A percentile compares a stretch with the other conserved stretches of the same genome.
These are phyloP conservation scores for Monosporascus sp. DNA, from an alignment of 2,329 filamentous ascomycete species.

Conservation along the genomic window DNA sequence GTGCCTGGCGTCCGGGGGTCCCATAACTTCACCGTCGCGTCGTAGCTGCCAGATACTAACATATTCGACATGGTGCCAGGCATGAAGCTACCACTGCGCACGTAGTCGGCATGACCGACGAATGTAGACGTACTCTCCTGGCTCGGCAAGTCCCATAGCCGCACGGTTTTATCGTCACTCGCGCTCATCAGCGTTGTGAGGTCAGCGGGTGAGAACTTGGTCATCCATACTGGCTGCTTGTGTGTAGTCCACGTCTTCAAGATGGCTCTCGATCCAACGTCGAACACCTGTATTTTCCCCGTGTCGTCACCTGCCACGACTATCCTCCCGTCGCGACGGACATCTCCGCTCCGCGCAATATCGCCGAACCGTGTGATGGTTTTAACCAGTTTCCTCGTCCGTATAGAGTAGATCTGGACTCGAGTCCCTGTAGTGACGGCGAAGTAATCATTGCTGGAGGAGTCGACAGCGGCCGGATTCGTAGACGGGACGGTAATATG, in stretches of 20 bases:
- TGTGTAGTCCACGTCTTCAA: constrained; percentile 93
- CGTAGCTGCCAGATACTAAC: constrained; percentile 87
- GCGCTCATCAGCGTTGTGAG: constrained; percentile 83
- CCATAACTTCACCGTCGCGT: constrained; percentile 90
- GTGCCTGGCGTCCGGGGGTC: constrained; percentile 70
- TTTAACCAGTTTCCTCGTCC: constrained; percentile 86
- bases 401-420: constrained; percentile 88
- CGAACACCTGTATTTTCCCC: constrained; percentile 92
- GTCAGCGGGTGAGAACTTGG: constrained; percentile 85
- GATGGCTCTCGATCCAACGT: constrained; percentile 81
- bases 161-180: constrained; percentile 87
- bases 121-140: constrained; percentile 73
- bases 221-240: constrained; percentile 89
- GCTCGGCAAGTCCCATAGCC: constrained; percentile 88
- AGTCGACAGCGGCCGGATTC: constrained; percentile 37
- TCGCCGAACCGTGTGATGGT: constrained; percentile 93
- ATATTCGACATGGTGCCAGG: constrained; percentile 67
- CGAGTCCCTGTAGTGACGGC: constrained; percentile 92
- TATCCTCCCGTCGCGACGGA: constrained; percentile 82
- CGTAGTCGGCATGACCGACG: constrained; percentile 86
- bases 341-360: constrained; percentile 82
- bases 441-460: constrained; percentile 65
- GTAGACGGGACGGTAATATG: constrained; percentile 71
- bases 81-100: constrained; percentile 82
- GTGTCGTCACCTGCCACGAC: constrained; percentile 87